Conservation (phyloP, 805 yeast species). For the Maudiozyma barnettii region DNA sequence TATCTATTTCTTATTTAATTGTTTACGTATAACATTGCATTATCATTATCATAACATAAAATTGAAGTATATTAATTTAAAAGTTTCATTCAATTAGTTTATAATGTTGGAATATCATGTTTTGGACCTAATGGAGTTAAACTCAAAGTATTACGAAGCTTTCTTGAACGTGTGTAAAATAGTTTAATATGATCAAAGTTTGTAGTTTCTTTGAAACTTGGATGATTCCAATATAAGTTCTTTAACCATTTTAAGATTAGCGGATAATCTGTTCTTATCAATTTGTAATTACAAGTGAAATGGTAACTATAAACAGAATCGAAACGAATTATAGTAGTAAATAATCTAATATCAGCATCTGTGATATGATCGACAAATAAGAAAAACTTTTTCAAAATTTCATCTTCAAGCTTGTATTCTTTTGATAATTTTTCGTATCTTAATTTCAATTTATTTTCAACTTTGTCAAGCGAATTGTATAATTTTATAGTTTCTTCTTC, state of each 20-base stretch:
- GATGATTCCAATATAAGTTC: constrained; percentile 68
- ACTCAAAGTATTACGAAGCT: constrained; percentile 64
- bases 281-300: constrained; percentile 80
- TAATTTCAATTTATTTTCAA: constrained; percentile 49
- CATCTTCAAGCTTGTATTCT: constrained; percentile 8
- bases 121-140: constrained; percentile 85
- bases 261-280: constrained; percentile 73
- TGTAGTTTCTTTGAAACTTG: constrained; percentile 71
- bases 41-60: not conserved
- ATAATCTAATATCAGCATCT: constrained; percentile 84
- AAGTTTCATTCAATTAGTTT: not conserved
- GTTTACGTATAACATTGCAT: too few relatives aligned
- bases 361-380: constrained; percentile 60
- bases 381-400: constrained; percentile 28
- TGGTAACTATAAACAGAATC: constrained; percentile 91
- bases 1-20: not conserved
- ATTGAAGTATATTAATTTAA: not conserved
- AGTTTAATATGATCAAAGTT: constrained; percentile 81
- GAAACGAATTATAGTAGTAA: constrained; percentile 78
- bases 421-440: constrained; percentile 29
- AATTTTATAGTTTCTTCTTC: constrained; percentile 55
- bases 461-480: constrained; percentile 58
- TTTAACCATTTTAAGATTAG: constrained; percentile 68
- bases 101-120: constrained; percentile 44
- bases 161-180: constrained; percentile 83